Evolutionary conservation across 176 grass and related monocot genomes (phyloP).

Genomic region (Metroxylon sagu): DNA sequence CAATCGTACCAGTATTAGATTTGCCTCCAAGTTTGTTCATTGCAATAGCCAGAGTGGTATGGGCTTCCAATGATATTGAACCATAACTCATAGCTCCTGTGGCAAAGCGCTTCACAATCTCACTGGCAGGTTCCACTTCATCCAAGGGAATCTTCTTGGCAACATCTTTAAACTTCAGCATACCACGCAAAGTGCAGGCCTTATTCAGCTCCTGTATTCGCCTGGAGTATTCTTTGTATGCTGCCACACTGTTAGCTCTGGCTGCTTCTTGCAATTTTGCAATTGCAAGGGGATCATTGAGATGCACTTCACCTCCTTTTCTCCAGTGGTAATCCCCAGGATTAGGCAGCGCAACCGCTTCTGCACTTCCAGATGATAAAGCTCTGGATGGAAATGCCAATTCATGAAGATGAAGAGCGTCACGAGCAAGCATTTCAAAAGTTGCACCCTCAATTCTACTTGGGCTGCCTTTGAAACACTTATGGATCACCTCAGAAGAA

Average conservation of each 20-base stretch:
- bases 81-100: constrained; percentile 99
- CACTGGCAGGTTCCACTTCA: constrained; percentile 80
- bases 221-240: constrained; percentile 90
- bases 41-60: constrained; percentile 86
- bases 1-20: constrained; percentile 89
- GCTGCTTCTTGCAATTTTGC: constrained; percentile 96
- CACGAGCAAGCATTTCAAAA: constrained; percentile 91
- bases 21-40: constrained; percentile 99
- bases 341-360: constrained; percentile 72
- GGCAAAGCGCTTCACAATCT: constrained; percentile 89
- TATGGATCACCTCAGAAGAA: constrained; percentile 69
- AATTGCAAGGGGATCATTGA: constrained; percentile 96
- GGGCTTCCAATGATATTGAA: constrained; percentile 96
- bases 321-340: constrained; percentile 97
- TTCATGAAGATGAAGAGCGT: constrained; percentile 84
- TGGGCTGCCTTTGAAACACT: constrained; percentile 88
- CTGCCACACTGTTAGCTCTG: constrained; percentile 72
- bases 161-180: constrained; percentile 87
- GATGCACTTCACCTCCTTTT: constrained; percentile 89
- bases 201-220: constrained; percentile 95
- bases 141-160: constrained; percentile 66
- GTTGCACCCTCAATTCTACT: constrained; percentile 89
- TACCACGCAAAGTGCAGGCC: constrained; percentile 84
- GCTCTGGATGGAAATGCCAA: constrained; percentile 72
- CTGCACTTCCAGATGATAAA: constrained; percentile 72